Evolutionary conservation across 2,329 filamentous ascomycete species (phyloP).

Genomic region (Raffaelea arxii): DNA sequence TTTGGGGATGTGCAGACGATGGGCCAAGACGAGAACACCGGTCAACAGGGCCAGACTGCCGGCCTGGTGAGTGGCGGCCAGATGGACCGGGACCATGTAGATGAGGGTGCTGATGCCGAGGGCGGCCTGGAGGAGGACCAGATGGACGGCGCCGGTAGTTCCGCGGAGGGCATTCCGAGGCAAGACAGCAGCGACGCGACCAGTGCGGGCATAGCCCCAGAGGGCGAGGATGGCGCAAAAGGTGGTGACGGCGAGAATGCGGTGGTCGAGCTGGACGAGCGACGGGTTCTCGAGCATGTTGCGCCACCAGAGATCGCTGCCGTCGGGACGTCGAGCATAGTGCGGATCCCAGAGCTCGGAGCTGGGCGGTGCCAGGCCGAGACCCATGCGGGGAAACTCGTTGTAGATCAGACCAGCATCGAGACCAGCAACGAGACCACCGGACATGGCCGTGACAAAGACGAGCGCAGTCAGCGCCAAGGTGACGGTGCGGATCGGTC

Average conservation of each 20-base stretch:
- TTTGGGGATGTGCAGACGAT: conserved; percentile 64
- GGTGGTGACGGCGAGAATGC: conserved; percentile 81
- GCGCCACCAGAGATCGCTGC: conserved; percentile 85
- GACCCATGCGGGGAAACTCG: conserved; percentile 93
- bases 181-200: conserved; percentile 46
- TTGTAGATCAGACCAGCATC: conserved; percentile 98
- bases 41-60: conserved; percentile 79
- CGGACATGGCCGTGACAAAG: conserved; percentile 87
- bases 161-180: conserved; percentile 57
- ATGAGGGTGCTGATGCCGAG: conserved; percentile 86
- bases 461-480: conserved; percentile 63
- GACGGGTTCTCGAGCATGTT: conserved; percentile 97
- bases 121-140: conserved; percentile 70
- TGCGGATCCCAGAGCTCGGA: conserved; percentile 77
- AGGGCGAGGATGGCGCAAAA: conserved; percentile 73
- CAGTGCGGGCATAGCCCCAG: conserved; percentile 69
- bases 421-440: conserved; percentile 84
- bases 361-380: conserved; percentile 69
- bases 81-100: conserved; percentile 81
- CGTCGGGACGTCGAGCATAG: conserved; percentile 71
- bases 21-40: conserved; percentile 69
- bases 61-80: conserved; percentile 89
- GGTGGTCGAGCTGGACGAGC: conserved; percentile 90
- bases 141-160: conserved; percentile 69
- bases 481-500: conserved; percentile 63